Evolutionary conservation across 2,329 filamentous ascomycete genomes (phyloP).

Genomic region (Rhinocladiella similis): DNA sequence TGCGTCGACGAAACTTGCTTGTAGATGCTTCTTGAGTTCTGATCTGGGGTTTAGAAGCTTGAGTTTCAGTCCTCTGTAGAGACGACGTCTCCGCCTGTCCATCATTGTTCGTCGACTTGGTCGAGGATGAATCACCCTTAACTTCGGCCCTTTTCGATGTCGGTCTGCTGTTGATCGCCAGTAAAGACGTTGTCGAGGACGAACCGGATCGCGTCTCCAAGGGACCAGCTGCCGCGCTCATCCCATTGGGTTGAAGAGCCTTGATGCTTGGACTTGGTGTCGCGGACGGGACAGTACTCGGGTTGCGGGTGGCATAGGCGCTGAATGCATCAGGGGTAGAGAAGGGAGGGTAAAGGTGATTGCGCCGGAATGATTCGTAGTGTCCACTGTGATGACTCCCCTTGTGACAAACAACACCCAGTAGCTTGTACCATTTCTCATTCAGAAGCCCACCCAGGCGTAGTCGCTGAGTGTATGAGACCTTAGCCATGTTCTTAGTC

Average conservation of each 20-base stretch:
- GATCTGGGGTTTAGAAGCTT: slow-evolving; percentile 25
- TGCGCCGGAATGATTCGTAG: slow-evolving; percentile 92
- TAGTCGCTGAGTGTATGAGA: slow-evolving; percentile 85
- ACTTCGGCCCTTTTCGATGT: slow-evolving; percentile 13
- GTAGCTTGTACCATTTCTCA: slow-evolving; percentile 77
- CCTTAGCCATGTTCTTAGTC: slow-evolving; percentile 91
- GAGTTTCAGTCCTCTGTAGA: slow-evolving; percentile 23
- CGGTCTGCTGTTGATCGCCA: slow-evolving; percentile 21
- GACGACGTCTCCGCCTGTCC: slow-evolving; percentile 3
- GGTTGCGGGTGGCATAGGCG: slow-evolving; percentile 62
- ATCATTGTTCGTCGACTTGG: slow-evolving; percentile 7
- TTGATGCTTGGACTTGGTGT: slow-evolving; percentile 50
- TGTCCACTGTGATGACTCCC: slow-evolving; percentile 95
- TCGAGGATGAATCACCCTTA: neutral
- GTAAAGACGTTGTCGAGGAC: slow-evolving; percentile 26
- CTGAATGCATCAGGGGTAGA: slow-evolving; percentile 81
- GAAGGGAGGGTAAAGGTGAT: slow-evolving; percentile 75
- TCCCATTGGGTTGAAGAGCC: slow-evolving; percentile 36
- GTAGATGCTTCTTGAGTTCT: slow-evolving; percentile 29
- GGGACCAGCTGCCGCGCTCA: slow-evolving; percentile 33
- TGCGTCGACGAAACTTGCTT: slow-evolving; percentile 52
- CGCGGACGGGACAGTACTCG: slow-evolving; percentile 45
- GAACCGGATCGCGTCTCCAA: slow-evolving; percentile 23
- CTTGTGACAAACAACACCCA: slow-evolving; percentile 89
- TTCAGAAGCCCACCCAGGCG: slow-evolving; percentile 77